Evolutionary conservation across 805 yeast species (phyloP).

Genomic region (Candida sakaeoensis): DNA sequence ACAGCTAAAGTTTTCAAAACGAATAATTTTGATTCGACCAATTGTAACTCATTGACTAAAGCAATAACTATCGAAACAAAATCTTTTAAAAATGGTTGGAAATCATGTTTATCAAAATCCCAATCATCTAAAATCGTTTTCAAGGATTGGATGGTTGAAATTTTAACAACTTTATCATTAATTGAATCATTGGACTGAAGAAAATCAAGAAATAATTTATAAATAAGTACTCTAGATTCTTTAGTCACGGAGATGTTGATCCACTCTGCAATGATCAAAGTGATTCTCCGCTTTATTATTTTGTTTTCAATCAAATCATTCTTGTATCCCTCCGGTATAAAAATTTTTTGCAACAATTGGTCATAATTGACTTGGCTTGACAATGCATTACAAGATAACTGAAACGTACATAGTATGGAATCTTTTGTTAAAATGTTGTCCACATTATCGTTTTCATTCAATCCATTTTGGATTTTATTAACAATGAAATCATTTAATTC

Average conservation of each 20-base stretch:
- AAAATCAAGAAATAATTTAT: slow-evolving; percentile 51
- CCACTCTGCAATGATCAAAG: slow-evolving; percentile 81
- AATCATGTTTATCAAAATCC: slow-evolving; percentile 70
- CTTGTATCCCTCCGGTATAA: slow-evolving; percentile 63
- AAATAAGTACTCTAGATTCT: slow-evolving; percentile 55
- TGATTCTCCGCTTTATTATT: slow-evolving; percentile 71
- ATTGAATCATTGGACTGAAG: slow-evolving; percentile 41
- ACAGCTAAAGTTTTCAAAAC: slow-evolving; percentile 65
- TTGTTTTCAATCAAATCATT: slow-evolving; percentile 46
- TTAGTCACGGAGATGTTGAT: slow-evolving; percentile 59
- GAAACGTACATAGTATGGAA: slow-evolving; percentile 78
- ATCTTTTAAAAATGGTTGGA: slow-evolving; percentile 59
- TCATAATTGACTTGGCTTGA: slow-evolving; percentile 67
- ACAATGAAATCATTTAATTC: slow-evolving; percentile 52
- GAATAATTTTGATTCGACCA: slow-evolving; percentile 75
- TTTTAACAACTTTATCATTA: slow-evolving; percentile 75
- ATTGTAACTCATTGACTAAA: slow-evolving; percentile 46
- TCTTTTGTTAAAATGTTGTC: slow-evolving; percentile 67
- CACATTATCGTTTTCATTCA: slow-evolving; percentile 26
- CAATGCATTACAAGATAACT: slow-evolving; percentile 66
- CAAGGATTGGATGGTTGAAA: slow-evolving; percentile 71
- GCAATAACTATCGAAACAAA: slow-evolving; percentile 48
- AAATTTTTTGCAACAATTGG: slow-evolving; percentile 50
- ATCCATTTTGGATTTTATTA: slow-evolving; percentile 50
- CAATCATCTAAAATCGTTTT: slow-evolving; percentile 75